Evolutionary conservation across 1,284 basidiomycete species (phyloP), one percentile per base, ranked within the genome.

Genomic region (Malassezia arunalokei): DNA sequence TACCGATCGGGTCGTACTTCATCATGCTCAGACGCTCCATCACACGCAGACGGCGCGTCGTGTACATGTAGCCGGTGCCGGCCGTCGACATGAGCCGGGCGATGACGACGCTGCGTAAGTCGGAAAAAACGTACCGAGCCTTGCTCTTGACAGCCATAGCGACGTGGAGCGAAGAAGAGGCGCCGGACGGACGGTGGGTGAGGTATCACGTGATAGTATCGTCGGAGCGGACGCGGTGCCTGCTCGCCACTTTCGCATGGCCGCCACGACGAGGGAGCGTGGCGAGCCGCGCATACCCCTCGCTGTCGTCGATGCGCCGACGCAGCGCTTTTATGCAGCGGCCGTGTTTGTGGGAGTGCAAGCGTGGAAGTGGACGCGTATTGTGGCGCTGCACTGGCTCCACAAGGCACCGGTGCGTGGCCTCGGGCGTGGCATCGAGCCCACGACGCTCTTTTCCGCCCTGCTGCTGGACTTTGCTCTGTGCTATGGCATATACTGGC

Each of bases 271-370:
- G 40, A 17, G 30, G 8, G 48, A 15, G 41, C 17, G 39, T 29
- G 15, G 30, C 35, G 53, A 64, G 55, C 73, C 74, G 2, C 62
- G 71, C 24, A 68, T 76, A 38, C 68, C 75, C 15, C 64, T 71
- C 40, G 63, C 63, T 30, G 55, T 74, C 39, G 51, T 74, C 47
- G 73, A 75, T 50, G 68, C 71, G n/a, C 79, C 79, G 3, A 75
- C 78, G 3, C 79, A 80, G 63, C 73, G 79, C 40, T 68, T 78
- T 28, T 80, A 80, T 61, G 73, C 75, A 14, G 64, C 79, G 20
- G 76, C 77, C 43, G 62, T 77, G 38, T 77, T 76, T 33, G 67
- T 75, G 5, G 73, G 77, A 38, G 65, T 77, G 20, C 77, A 79
- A 73, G 79, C 78, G 24, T 47, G 47, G 28, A 56, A 32, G 32